phyloP scores from a whole-genome alignment of 192 early-diverging fungal species.

The Phycomyces nitens region DNA sequence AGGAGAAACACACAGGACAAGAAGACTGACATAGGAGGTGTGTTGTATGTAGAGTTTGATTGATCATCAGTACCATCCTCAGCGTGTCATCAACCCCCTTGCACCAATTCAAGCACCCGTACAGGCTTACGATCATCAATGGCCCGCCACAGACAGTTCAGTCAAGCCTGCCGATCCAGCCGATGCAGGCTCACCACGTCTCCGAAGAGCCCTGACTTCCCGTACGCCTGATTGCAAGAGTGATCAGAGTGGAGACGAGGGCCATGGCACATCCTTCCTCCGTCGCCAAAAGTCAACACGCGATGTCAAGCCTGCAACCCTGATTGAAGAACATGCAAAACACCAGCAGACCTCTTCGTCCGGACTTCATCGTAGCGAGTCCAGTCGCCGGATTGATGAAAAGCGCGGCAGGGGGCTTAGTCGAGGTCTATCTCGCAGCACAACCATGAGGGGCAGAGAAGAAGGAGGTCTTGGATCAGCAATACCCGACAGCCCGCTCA shows the following conservation, averaged over 20 bases:
- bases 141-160: neutral
- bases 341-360: neutral
- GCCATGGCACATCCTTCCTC: neutral
- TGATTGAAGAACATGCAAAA: conserved; percentile 3
- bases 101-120: conserved; percentile 1
- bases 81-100: conserved; percentile 12
- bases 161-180: no score
- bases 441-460: neutral
- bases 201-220: neutral
- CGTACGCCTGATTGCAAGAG: neutral
- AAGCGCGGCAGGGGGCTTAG: neutral
- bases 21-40: neutral
- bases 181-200: neutral
- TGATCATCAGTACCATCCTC: neutral
- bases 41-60: neutral
- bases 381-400: conserved; percentile 12
- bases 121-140: neutral
- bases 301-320: neutral
- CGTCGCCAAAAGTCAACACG: conserved; percentile 19
- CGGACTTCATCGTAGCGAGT: conserved; percentile 13
- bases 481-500: neutral
- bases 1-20: neutral
- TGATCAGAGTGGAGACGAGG: conserved; percentile 1
- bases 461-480: neutral
- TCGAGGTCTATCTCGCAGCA: neutral